A percentile compares a stretch with the other conserved stretches of the same genome.
Evolutionary conservation across 805 yeast genomes (phyloP).

Genomic region (Candida maesae): DNA sequence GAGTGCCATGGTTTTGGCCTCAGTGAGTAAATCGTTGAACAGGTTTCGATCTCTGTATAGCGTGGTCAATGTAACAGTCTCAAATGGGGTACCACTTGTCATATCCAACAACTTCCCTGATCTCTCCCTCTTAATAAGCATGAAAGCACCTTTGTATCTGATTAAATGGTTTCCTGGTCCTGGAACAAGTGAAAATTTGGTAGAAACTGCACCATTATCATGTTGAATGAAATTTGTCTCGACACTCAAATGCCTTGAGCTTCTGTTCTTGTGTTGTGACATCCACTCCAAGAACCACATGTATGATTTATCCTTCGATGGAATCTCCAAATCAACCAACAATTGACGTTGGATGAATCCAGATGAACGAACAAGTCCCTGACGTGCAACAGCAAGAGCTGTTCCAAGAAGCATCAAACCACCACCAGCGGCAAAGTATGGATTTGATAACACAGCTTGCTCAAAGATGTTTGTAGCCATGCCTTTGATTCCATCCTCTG

Average conservation of each 20-base stretch:
- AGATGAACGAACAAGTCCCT: conserved; percentile 59
- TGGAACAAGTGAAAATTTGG: conserved; percentile 88
- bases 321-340: conserved; percentile 88
- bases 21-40: conserved; percentile 66
- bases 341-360: conserved; percentile 73
- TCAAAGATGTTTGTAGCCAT: conserved; percentile 38
- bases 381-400: conserved; percentile 71
- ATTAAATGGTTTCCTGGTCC: conserved; percentile 96
- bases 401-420: conserved; percentile 97
- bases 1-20: conserved; percentile 82
- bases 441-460: conserved; percentile 64
- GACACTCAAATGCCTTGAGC: conserved; percentile 82
- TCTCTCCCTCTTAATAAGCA: conserved; percentile 85
- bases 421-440: conserved; percentile 98
- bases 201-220: conserved; percentile 85
- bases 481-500: conserved; percentile 27
- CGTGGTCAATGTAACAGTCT: conserved; percentile 92
- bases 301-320: conserved; percentile 89
- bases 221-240: conserved; percentile 85
- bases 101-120: conserved; percentile 84
- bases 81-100: conserved; percentile 91
- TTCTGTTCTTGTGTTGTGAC: conserved; percentile 72
- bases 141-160: conserved; percentile 79
- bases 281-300: conserved; percentile 97
- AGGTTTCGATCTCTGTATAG: conserved; percentile 74